Percentiles rank a stretch among this genome's conserved stretches.
phyloP scores from a whole-genome alignment of 306 rosid species.

The Trifolium repens region DNA sequence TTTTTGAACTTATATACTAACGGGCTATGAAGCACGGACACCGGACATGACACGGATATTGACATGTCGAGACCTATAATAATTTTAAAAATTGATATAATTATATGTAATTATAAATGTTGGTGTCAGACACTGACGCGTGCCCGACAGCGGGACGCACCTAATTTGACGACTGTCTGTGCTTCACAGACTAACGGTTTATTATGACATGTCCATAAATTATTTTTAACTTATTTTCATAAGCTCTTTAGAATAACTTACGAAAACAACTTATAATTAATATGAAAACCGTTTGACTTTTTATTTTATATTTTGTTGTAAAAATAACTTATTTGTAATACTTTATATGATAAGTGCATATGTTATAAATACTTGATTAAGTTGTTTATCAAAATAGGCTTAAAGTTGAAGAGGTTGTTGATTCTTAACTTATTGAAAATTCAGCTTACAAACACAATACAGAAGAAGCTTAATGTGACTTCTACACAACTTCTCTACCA shows the following conservation, averaged over 20 bases:
- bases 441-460: slow-evolving; percentile 97
- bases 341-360: too few relatives aligned
- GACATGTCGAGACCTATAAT: too few relatives aligned
- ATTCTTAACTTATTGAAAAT: slow-evolving; percentile 59
- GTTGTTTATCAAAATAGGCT: too few relatives aligned
- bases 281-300: neutral
- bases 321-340: neutral
- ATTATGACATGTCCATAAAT: too few relatives aligned
- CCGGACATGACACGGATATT: too few relatives aligned
- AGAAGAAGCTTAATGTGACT: slow-evolving; percentile 90
- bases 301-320: neutral
- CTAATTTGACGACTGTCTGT: too few relatives aligned
- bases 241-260: neutral
- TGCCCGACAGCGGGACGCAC: too few relatives aligned
- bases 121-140: too few relatives aligned
- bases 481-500: slow-evolving; percentile 95
- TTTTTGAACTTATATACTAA: neutral
- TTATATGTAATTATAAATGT: too few relatives aligned
- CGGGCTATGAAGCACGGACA: too few relatives aligned
- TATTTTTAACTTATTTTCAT: neutral
- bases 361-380: neutral
- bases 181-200: too few relatives aligned
- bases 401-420: neutral
- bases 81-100: too few relatives aligned
- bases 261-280: neutral